Evolutionary conservation across 2,329 filamentous ascomycete genomes (phyloP).

Genomic region (Alternaria postmessia): DNA sequence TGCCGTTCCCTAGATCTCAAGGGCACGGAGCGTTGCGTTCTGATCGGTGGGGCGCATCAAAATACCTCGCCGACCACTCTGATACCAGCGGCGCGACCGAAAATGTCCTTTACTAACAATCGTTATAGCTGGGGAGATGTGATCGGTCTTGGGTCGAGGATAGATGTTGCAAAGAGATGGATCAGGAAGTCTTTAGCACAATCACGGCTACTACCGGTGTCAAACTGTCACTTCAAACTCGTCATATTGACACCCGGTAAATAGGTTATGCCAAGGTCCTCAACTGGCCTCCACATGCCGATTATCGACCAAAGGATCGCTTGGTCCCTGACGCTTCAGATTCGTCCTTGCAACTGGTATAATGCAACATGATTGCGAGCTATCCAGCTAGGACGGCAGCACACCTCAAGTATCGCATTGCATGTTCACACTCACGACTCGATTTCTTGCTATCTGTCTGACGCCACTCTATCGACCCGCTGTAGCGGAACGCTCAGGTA

Average conservation of each 20-base stretch:
- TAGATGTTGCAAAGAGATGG: neutral
- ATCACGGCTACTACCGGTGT: neutral
- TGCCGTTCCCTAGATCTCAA: conserved; percentile 8
- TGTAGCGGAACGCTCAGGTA: conserved; percentile 14
- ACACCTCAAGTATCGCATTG: neutral
- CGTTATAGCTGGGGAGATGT: neutral
- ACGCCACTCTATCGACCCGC: conserved; percentile 5
- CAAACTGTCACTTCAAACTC: neutral
- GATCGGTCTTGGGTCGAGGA: neutral
- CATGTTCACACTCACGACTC: neutral
- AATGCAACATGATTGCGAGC: neutral
- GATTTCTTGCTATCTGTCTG: conserved; percentile 3
- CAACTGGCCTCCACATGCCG: neutral
- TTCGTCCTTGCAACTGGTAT: neutral
- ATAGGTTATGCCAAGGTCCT: neutral
- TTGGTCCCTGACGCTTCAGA: neutral
- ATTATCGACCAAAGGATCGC: neutral
- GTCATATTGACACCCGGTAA: neutral
- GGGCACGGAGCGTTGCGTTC: conserved; percentile 9
- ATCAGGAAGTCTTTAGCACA: neutral
- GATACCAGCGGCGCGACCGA: conserved; percentile 1
- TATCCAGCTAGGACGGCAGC: neutral
- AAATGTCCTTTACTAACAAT: conserved; percentile 3
- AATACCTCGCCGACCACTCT: conserved; percentile 7
- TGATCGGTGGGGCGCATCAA: conserved; percentile 8